phyloP scores from a whole-genome alignment of 495 filamentous ascomycete genomes.

The Chaetomidium leptoderma region DNA sequence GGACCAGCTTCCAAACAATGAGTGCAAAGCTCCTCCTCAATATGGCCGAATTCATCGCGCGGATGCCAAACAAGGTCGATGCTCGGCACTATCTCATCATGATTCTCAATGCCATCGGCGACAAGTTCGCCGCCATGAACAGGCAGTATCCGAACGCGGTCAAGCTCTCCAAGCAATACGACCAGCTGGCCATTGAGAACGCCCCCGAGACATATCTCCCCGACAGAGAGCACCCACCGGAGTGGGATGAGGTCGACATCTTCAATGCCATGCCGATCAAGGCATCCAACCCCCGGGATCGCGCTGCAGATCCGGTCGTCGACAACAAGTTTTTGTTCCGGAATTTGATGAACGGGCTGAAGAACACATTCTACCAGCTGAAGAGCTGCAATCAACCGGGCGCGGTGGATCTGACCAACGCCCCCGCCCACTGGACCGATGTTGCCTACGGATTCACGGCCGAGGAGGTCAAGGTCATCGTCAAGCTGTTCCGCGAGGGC shows the following conservation, averaged over 20 bases:
- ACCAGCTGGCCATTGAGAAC: slow-evolving; percentile 60
- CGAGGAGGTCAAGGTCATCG: slow-evolving; percentile 93
- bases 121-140: slow-evolving; percentile 98
- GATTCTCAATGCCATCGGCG: slow-evolving; percentile 95
- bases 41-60: slow-evolving; percentile 95
- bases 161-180: slow-evolving; percentile 76
- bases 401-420: slow-evolving; percentile 67
- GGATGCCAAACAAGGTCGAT: slow-evolving; percentile 82
- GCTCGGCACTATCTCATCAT: slow-evolving; percentile 93
- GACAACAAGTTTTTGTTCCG: slow-evolving; percentile 99
- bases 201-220: slow-evolving; percentile 75
- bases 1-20: slow-evolving; percentile 99
- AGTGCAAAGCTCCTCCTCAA: slow-evolving; percentile 95
- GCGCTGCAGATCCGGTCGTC: slow-evolving; percentile 84
- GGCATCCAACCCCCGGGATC: slow-evolving; percentile 85
- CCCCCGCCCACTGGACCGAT: slow-evolving; percentile 88
- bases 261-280: slow-evolving; percentile 95
- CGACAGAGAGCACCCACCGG: slow-evolving; percentile 71
- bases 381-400: slow-evolving; percentile 75
- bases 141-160: slow-evolving; percentile 89
- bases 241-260: slow-evolving; percentile 98
- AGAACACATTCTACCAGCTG: slow-evolving; percentile 93
- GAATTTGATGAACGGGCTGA: slow-evolving; percentile 95
- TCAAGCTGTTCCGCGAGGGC: slow-evolving; percentile 95
- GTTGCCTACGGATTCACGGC: slow-evolving; percentile 96